A percentile compares a stretch with the other conserved stretches of the same genome.
Evolutionary conservation across 2,329 filamentous ascomycete genomes (phyloP).

Genomic region (Myriosclerotinia curreyana): DNA sequence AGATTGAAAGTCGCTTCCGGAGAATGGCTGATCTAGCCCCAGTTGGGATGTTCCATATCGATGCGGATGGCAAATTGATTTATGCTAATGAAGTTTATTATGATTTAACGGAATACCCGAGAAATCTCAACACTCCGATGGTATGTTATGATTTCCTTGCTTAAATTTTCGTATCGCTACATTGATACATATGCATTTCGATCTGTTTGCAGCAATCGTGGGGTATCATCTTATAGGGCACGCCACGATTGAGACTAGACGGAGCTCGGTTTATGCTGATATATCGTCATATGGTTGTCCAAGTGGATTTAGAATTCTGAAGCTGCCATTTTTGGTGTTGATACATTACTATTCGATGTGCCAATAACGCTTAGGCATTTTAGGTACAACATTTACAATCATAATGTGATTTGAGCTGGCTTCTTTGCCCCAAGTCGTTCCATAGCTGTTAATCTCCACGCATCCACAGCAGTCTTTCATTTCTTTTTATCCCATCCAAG

Average conservation of each 20-base stretch:
- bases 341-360: neutral
- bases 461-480: neutral
- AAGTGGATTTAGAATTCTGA: neutral
- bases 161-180: neutral
- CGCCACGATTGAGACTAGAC: neutral
- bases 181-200: neutral
- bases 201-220: neutral
- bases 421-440: neutral
- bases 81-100: constrained; percentile 70
- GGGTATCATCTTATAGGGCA: neutral
- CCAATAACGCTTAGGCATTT: neutral
- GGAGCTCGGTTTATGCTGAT: neutral
- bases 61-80: constrained; percentile 60
- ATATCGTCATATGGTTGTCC: neutral
- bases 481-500: too few relatives aligned
- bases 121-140: neutral
- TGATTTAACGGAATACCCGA: constrained; percentile 23
- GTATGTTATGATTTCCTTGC: constrained; percentile 2
- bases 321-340: neutral
- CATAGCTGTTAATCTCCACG: neutral
- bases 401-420: neutral
- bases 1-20: constrained; percentile 62
- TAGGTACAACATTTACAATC: neutral
- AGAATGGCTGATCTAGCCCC: constrained; percentile 71
- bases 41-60: constrained; percentile 70